Evolutionary conservation across 1,284 basidiomycete species (phyloP).

Genomic region (Boletellus deceptivus): DNA sequence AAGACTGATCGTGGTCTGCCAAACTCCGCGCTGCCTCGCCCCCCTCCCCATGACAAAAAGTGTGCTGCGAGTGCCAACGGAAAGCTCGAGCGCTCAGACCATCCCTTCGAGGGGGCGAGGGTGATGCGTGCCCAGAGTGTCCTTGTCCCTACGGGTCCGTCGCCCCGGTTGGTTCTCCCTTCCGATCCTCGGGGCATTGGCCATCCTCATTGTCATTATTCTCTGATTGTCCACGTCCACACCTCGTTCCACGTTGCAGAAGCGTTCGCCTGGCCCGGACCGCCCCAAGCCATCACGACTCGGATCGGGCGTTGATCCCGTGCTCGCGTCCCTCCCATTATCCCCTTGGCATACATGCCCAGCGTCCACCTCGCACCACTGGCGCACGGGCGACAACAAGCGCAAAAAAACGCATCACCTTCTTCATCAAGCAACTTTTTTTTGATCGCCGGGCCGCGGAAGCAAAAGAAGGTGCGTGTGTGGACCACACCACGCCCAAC

Average conservation of each 20-base stretch:
- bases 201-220: slow-evolving; percentile 1
- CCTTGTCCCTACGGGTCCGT: neutral
- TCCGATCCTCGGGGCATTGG: slow-evolving; percentile 4
- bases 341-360: neutral
- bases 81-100: too few species aligned
- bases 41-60: neutral
- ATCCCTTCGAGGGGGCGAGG: too few species aligned
- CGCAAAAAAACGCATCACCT: too few species aligned
- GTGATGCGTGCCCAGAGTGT: too few species aligned
- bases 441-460: slow-evolving; percentile 2
- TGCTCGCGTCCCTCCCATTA: slow-evolving; percentile 7
- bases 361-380: neutral
- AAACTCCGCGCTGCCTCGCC: neutral
- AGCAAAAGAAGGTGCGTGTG: neutral
- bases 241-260: neutral
- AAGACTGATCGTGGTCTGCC: too few species aligned
- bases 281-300: too few species aligned
- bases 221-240: neutral
- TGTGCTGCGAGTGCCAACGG: too few species aligned
- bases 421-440: too few species aligned
- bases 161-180: too few species aligned
- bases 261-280: neutral
- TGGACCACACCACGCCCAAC: slow-evolving; percentile 10
- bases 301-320: neutral
- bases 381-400: too few species aligned